A percentile compares a stretch with the other conserved stretches of the same genome.
These are phyloP conservation scores for Hirsutella minnesotensis DNA, from an alignment of 2,329 filamentous ascomycete species.

Conservation along the genomic window DNA sequence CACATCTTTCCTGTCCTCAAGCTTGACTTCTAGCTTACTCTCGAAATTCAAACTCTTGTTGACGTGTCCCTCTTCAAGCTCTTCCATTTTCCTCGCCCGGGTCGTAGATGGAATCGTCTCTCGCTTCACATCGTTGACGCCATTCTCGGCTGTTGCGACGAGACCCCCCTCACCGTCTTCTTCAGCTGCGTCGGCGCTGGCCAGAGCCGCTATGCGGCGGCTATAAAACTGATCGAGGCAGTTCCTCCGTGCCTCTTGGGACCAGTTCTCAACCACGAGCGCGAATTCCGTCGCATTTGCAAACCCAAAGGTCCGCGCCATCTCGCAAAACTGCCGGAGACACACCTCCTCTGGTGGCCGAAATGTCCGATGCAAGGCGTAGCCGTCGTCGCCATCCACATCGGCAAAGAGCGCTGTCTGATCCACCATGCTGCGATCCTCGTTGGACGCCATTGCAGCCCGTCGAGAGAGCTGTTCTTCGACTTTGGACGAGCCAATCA, in stretches of 20 bases:
- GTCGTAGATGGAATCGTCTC: not conserved
- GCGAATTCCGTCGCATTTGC: constrained; percentile 72
- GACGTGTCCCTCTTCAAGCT: not conserved
- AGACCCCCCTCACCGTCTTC: constrained; percentile 9
- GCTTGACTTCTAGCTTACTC: not conserved
- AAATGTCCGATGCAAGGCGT: constrained; percentile 34
- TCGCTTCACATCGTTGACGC: constrained; percentile 2
- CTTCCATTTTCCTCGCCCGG: not conserved
- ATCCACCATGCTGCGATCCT: constrained; percentile 30
- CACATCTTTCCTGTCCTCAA: not conserved
- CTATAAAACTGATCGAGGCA: constrained; percentile 74
- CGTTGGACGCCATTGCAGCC: constrained; percentile 50
- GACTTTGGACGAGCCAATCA: constrained; percentile 84
- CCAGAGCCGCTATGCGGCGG: constrained; percentile 39
- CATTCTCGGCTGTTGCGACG: not conserved
- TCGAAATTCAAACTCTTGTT: not conserved
- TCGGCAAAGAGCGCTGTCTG: constrained; percentile 47
- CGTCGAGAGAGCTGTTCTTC: constrained; percentile 72
- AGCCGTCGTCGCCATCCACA: constrained; percentile 22
- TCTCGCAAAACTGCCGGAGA: constrained; percentile 77
- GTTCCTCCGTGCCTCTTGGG: constrained; percentile 65
- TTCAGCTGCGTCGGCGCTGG: constrained; percentile 15
- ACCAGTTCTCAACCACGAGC: constrained; percentile 81
- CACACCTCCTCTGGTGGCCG: constrained; percentile 65
- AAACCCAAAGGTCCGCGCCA: constrained; percentile 73